phyloP scores from a whole-genome alignment of 306 rosid genomes.

The Begonia peltatifolia region DNA sequence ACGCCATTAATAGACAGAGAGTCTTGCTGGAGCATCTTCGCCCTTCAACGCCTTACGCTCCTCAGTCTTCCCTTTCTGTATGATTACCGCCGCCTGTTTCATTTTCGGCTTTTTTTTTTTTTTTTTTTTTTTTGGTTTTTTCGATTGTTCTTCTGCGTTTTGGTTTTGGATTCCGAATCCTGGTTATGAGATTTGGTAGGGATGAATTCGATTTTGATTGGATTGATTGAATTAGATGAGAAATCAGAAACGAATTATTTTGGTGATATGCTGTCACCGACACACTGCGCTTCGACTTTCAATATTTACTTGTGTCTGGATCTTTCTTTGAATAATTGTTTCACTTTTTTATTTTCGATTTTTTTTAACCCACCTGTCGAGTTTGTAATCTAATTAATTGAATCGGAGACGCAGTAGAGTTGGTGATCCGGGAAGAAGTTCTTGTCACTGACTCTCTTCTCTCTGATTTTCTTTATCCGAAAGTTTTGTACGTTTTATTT shows the following conservation, averaged over 20 bases:
- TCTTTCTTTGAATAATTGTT: too few species aligned
- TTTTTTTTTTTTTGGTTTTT: not conserved
- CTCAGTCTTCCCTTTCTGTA: slow-evolving; percentile 10
- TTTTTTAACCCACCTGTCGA: too few species aligned
- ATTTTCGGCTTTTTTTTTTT: not conserved
- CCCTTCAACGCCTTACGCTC: slow-evolving; percentile 5
- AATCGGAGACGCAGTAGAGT: too few species aligned
- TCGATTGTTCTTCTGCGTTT: not conserved
- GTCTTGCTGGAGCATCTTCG: slow-evolving; percentile 15
- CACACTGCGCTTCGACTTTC: not conserved
- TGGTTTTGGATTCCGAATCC: not conserved
- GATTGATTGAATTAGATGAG: not conserved
- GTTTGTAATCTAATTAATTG: too few species aligned
- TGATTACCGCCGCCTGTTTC: not conserved
- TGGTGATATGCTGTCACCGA: not conserved
- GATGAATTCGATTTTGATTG: not conserved
- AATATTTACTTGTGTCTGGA: too few species aligned
- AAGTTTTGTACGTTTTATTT: too few species aligned
- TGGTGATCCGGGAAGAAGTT: too few species aligned
- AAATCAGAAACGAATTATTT: not conserved
- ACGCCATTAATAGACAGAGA: slow-evolving; percentile 12
- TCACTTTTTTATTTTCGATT: too few species aligned
- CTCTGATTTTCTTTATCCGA: too few species aligned
- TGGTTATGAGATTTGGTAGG: not conserved
- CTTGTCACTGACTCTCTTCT: too few species aligned